These are phyloP conservation scores for Cyathus striatus DNA, from an alignment of 768 basidiomycete genomes.

Conservation along the genomic window DNA sequence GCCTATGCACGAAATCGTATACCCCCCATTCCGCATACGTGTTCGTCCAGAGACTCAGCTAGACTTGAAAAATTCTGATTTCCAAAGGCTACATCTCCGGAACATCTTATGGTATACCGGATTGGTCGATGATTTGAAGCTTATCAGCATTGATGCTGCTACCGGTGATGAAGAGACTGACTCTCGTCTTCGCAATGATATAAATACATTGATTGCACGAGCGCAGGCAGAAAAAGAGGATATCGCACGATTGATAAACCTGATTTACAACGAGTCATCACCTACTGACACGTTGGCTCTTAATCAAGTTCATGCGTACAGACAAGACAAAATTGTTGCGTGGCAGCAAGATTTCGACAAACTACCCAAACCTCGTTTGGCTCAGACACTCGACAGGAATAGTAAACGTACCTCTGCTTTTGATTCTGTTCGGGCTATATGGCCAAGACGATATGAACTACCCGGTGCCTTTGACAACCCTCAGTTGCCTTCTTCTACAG, in stretches of 20 bases:
- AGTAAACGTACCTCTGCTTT: slow-evolving; percentile 59
- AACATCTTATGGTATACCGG: slow-evolving; percentile 73
- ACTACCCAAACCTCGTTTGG: slow-evolving; percentile 66
- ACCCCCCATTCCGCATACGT: slow-evolving; percentile 83
- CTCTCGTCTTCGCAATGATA: slow-evolving; percentile 52
- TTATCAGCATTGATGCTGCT: slow-evolving; percentile 75
- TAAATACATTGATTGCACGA: slow-evolving; percentile 61
- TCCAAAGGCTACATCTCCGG: slow-evolving; percentile 65
- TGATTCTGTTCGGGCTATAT: slow-evolving; percentile 66
- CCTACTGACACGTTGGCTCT: slow-evolving; percentile 85
- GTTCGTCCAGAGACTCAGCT: slow-evolving; percentile 85
- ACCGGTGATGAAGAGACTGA: slow-evolving; percentile 74
- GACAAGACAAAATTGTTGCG: slow-evolving; percentile 93
- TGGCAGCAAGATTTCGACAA: slow-evolving; percentile 94
- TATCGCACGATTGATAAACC: slow-evolving; percentile 66
- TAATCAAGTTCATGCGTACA: slow-evolving; percentile 77
- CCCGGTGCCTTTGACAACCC: slow-evolving; percentile 46
- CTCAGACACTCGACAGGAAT: slow-evolving; percentile 41
- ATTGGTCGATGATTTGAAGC: slow-evolving; percentile 68
- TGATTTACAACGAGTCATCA: slow-evolving; percentile 73
- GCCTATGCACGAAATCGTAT: slow-evolving; percentile 77
- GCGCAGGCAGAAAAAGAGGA: slow-evolving; percentile 76
- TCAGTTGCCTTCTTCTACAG: slow-evolving; percentile 55
- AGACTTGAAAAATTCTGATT: slow-evolving; percentile 89
- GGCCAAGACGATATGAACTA: slow-evolving; percentile 60